These are phyloP conservation scores for Rhodamnia rubescens DNA, from an alignment of 345 rosid species.

Conservation along the genomic window DNA sequence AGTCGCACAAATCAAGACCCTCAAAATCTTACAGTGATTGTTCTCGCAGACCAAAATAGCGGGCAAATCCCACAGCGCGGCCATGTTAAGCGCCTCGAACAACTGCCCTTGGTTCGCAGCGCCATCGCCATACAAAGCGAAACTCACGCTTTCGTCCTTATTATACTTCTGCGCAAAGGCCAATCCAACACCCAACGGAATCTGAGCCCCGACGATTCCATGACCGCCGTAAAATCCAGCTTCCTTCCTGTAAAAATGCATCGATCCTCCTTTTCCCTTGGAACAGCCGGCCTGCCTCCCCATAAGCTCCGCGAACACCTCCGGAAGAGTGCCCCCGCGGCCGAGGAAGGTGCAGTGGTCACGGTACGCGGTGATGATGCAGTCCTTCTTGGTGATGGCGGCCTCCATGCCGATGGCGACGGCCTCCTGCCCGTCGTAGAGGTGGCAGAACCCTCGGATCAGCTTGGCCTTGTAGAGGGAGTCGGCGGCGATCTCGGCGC, in stretches of 20 bases:
- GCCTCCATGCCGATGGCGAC: slow-evolving; percentile 96
- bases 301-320: slow-evolving; percentile 86
- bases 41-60: slow-evolving; percentile 91
- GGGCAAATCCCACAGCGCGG: slow-evolving; percentile 98
- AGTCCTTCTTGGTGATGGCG: slow-evolving; percentile 73
- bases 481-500: slow-evolving; percentile 96
- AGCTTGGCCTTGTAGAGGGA: slow-evolving; percentile 98
- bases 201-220: slow-evolving; percentile 96
- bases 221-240: slow-evolving; percentile 82
- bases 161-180: slow-evolving; percentile 93
- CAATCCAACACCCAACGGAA: slow-evolving; percentile 89
- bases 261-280: slow-evolving; percentile 89
- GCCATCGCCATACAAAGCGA: slow-evolving; percentile 87
- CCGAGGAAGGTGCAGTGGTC: slow-evolving; percentile 82
- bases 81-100: slow-evolving; percentile 84
- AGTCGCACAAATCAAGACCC: neutral
- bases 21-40: slow-evolving; percentile 60
- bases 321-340: slow-evolving; percentile 71
- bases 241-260: slow-evolving; percentile 94
- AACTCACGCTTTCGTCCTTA: slow-evolving; percentile 78
- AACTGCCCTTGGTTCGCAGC: slow-evolving; percentile 98
- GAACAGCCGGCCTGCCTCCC: slow-evolving; percentile 85
- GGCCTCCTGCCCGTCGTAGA: slow-evolving; percentile 98
- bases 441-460: slow-evolving; percentile 93
- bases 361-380: slow-evolving; percentile 81